Conservation (phyloP, 257 asterid species). For the Solanum habrochaites region DNA sequence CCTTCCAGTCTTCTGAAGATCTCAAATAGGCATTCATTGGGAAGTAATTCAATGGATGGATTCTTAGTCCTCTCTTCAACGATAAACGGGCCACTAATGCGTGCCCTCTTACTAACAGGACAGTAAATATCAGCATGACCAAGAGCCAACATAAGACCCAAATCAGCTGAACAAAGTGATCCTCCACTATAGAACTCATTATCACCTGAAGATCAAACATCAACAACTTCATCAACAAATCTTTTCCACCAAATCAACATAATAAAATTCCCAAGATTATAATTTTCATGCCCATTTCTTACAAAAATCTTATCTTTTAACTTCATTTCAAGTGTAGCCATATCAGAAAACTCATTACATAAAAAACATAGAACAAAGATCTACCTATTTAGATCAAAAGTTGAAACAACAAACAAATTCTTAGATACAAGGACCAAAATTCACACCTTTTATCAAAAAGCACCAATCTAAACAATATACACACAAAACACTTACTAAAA, state of each 20-base stretch:
- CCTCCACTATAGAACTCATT: constrained; percentile 45
- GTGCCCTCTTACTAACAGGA: constrained; percentile 62
- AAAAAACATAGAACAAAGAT: background rate
- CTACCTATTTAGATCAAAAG: background rate
- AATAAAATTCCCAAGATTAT: background rate
- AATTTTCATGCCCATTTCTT: background rate
- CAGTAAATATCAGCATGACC: constrained; percentile 54
- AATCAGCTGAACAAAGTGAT: constrained; percentile 42
- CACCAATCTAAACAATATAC: background rate
- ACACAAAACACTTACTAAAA: background rate
- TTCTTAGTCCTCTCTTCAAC: constrained; percentile 14
- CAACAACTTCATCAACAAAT: background rate
- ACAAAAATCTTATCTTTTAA: background rate
- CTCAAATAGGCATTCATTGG: constrained; percentile 84
- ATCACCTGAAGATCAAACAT: constrained; percentile 49
- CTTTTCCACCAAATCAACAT: background rate
- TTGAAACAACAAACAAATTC: background rate
- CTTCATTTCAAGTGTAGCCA: background rate
- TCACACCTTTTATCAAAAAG: background rate
- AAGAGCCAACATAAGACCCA: constrained; percentile 48
- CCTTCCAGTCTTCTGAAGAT: constrained; percentile 62
- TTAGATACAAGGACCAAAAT: background rate
- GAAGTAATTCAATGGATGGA: constrained; percentile 66
- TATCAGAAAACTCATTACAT: background rate
- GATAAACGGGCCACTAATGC: constrained; percentile 40